Evolutionary conservation across 2,329 filamentous ascomycete species (phyloP), one percentile per base, ranked within the genome.

Genomic region (Xylaria digitata): DNA sequence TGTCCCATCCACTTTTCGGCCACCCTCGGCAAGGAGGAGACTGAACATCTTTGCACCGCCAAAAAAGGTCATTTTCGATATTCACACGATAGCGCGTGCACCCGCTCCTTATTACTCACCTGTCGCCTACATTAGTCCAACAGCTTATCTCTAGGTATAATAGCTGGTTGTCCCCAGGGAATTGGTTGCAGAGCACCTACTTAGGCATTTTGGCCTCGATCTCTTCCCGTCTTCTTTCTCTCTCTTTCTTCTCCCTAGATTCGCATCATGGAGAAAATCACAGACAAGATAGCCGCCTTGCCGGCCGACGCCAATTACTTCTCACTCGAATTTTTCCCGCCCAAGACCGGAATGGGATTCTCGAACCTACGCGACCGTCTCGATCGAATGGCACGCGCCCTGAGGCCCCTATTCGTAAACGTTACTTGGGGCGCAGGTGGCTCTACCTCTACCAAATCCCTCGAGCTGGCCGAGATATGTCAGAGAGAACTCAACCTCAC

Each of bases 321-420:
- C 82, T 98, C 96, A 54, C 90, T 98, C 81, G 96, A 99, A 83
- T 99, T 99, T 88, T 99, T 99, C 83, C 96, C 96, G 72, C 96
- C 96, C 70, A 99, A 98, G 84, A 99, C 96, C 53, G 86, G 91
- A 68, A 97, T 97, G 90, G 96, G 96, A 71, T 96, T 96, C 75
- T 91, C 93, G 70, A 99, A 99, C 80, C 89, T 99, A 62, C 92
- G 95, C 78, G 92, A 92, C 71, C 94, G 96, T 77, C 89, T 99
- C 66, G 92, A 96, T 79, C 93, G 96, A 78, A 98, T 99, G 96
- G 90, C 96, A 56, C 89, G 93, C 71, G 94, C 93, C 15, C 85
- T 99, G 65, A 91, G 92, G 15, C 96, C 96, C 49, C 86, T 98
- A 52, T 99, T 99, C 77, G 93, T 99, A 69, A 98, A 94, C 65